Evolutionary conservation across 2,329 filamentous ascomycete genomes (phyloP), one percentile per base, ranked within the genome.

Genomic region (Neofusicoccum kwambonambiense): DNA sequence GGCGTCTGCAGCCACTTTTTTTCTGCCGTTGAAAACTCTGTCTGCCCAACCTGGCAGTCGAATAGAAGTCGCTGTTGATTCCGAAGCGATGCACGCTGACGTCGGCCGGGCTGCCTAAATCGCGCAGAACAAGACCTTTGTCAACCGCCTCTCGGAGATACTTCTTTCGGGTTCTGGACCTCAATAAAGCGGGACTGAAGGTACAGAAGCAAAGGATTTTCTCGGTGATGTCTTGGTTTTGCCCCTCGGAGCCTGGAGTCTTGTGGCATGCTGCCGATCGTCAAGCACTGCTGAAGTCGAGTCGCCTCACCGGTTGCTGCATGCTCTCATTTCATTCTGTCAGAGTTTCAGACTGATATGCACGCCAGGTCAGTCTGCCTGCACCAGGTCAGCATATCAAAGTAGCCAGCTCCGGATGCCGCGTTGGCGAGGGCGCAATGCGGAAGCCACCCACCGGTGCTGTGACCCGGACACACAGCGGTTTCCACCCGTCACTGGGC

Each of bases 51-150:
- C 31, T 19, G 34, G 19, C 35, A 42, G 51, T 62, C 60, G 60
- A 62, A 52, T 62, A 22, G 47, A 12, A 15, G 61, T 64, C 49
- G 50, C 39, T 50, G 49, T 54, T 45, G 49, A 22, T 56, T 31
- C 61, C 61, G 61, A 54, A 17, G 34, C 31, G 13, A 54, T n/a
- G 61, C 61, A 47, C 61, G 31, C 61, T 64, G 61, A 64, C 61
- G 61, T 64, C 61, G 49, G 11, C 37, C 34, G 42, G 41, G 41
- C 12, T 22, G 56, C 56, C 56, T 60, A 35, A 60, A 60, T 60
- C 41, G 12, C 56, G 56, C 56, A 47, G 41, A 19, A 44, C 54
- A 17, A 45, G 5, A 6, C 5, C 56, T 5, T 19, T 37, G 27
- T 47, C 56, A 60, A 60, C 27, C 42, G 56, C 56, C 56, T 37